Conservation (phyloP, 2,329 filamentous ascomycete species). For the Volutella citrinella region DNA sequence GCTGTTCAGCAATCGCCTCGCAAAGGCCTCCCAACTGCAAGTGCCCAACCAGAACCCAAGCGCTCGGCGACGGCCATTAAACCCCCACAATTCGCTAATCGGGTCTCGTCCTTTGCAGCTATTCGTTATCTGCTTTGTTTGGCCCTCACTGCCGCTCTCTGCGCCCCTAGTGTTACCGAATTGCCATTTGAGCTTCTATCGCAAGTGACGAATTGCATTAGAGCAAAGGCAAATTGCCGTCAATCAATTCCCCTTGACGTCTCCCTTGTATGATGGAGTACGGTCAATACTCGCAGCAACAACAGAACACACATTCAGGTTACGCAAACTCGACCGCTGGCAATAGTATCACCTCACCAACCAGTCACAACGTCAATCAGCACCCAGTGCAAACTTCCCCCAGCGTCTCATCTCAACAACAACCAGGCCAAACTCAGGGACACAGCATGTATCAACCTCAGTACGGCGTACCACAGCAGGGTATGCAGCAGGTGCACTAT, state of each 20-base stretch:
- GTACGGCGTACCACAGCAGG: constrained; percentile 69
- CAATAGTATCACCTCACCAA: constrained; percentile 69
- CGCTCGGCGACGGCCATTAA: constrained; percentile 33
- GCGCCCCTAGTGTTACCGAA: constrained; percentile 11
- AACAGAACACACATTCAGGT: constrained; percentile 63
- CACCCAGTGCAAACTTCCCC: constrained; percentile 73
- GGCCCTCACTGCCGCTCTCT: constrained; percentile 8
- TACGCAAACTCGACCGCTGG: constrained; percentile 57
- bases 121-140: constrained; percentile 19
- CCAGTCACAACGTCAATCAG: constrained; percentile 65
- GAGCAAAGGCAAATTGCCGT: constrained; percentile 24
- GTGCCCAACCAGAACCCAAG: constrained; percentile 46
- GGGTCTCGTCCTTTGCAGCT: constrained; percentile 19
- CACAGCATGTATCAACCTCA: constrained; percentile 79
- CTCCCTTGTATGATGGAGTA: constrained; percentile 68
- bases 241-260: constrained; percentile 18
- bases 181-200: constrained; percentile 11
- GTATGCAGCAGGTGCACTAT: constrained; percentile 67
- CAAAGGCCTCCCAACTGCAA: constrained; percentile 34
- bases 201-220: constrained; percentile 22
- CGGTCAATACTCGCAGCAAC: constrained; percentile 67
- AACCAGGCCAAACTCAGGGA: constrained; percentile 55
- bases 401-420: constrained; percentile 75
- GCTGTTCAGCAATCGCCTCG: constrained; percentile 33
- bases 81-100: constrained; percentile 26